Evolutionary conservation across 2,329 filamentous ascomycete genomes (phyloP).

Genomic region (Magnaporthales sp.): DNA sequence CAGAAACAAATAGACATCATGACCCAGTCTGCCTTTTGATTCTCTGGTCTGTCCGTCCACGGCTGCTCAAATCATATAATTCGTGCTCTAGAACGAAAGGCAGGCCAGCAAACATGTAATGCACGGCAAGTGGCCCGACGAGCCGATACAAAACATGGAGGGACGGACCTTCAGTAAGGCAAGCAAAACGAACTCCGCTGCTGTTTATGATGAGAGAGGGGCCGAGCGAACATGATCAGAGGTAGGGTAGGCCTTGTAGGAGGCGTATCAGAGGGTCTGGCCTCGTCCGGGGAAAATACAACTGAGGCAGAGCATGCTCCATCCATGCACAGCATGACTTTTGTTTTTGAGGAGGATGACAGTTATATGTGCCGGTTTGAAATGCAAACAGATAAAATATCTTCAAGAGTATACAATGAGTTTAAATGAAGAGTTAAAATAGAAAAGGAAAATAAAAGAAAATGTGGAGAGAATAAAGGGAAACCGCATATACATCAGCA

Average conservation of each 20-base stretch:
- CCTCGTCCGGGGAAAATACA: neutral
- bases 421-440: neutral
- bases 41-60: neutral
- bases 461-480: neutral
- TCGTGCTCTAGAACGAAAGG: neutral
- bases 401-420: no score
- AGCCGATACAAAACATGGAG: neutral
- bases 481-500: neutral
- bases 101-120: neutral
- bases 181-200: neutral
- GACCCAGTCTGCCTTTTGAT: neutral
- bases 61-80: neutral
- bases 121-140: neutral
- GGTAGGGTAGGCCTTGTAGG: neutral
- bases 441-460: neutral
- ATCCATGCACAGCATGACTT: neutral
- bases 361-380: no score
- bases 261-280: neutral
- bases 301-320: neutral
- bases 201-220: neutral
- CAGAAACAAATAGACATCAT: neutral
- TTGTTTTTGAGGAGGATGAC: neutral
- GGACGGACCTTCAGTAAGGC: neutral
- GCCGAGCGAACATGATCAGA: neutral
- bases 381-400: no score